Evolutionary conservation across 345 rosid genomes (phyloP), one percentile per base, ranked within the genome.

Genomic region (Ricinus communis): DNA sequence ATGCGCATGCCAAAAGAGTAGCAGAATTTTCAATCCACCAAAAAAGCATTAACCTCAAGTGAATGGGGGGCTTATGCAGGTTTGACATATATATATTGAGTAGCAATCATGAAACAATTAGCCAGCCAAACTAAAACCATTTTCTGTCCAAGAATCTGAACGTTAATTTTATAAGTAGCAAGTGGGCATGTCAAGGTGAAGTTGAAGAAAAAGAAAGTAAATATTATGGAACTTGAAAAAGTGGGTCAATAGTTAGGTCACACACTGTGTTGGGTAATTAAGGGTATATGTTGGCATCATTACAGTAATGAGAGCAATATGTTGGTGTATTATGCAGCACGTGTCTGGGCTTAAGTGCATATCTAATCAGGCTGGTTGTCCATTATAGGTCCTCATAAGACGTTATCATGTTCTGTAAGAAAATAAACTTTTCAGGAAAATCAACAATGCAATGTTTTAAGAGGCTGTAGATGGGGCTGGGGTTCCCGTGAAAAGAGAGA

Each of bases 1-100:
- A 55, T 55, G 59, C 59, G 59, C 59, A 55, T 55, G 59, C 59
- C 33, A 25, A 55, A 55, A 55, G 33, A 5, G 15, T 55, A 55
- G 4, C 30, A 55, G 5, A 55, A 12, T 24, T 55, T 55, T 11
- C 12, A 49, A 49, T 7, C 52, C n/a, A 49, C 52, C 52, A 49
- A 14, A 2, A 14, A 9, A 5, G 21, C 21, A 18, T 49, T 49
- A 49, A 49, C 47, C 47, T 43, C 8, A 12, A 43, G 47, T 43
- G 47, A 43, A 7, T 43, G 47, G 47, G 14, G 47, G n/a, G 47
- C 8, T 43, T 43, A 43, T 43, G 47, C 47, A 43, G 47, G 47
- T 43, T 43, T 43, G 47, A 43, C 47, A 43, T 43, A 53, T 8
- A 53, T 22, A 21, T 53, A 8, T n/a, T n/a, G 57, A 24, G 57